These are phyloP conservation scores for Metschnikowia gruessii DNA, from an alignment of 805 yeast genomes.

Conservation along the genomic window DNA sequence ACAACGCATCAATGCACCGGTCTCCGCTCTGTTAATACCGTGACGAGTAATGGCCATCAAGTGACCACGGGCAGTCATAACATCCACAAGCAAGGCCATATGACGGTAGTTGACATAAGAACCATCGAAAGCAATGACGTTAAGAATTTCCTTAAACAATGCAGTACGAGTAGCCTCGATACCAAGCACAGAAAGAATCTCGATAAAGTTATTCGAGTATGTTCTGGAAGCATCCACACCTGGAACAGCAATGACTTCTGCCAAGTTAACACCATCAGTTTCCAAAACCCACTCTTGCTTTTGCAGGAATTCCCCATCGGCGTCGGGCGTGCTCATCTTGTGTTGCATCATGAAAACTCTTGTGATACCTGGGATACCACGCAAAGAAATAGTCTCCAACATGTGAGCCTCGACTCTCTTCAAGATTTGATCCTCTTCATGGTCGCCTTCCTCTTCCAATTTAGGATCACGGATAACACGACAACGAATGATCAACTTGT, in stretches of 20 bases:
- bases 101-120: slow-evolving; percentile 98
- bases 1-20: slow-evolving; percentile 99
- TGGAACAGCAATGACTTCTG: slow-evolving; percentile 91
- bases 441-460: slow-evolving; percentile 89
- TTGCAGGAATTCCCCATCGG: slow-evolving; percentile 81
- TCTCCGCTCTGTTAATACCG: slow-evolving; percentile 97
- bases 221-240: slow-evolving; percentile 92
- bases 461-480: slow-evolving; percentile 97
- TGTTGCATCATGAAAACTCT: slow-evolving; percentile 90
- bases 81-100: slow-evolving; percentile 95
- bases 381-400: slow-evolving; percentile 89
- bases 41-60: slow-evolving; percentile 99
- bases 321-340: slow-evolving; percentile 68
- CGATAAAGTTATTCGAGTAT: slow-evolving; percentile 95
- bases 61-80: slow-evolving; percentile 98
- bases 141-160: slow-evolving; percentile 87
- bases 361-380: slow-evolving; percentile 93
- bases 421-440: slow-evolving; percentile 95
- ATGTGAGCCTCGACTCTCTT: slow-evolving; percentile 93
- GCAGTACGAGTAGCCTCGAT: slow-evolving; percentile 98
- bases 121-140: slow-evolving; percentile 99
- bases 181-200: slow-evolving; percentile 90
- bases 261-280: slow-evolving; percentile 95
- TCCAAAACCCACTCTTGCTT: slow-evolving; percentile 97
- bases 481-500: slow-evolving; percentile 93